A percentile compares a stretch with the other conserved stretches of the same genome.
phyloP scores from a whole-genome alignment of 352 stramenopile genomes.

The Saprolegnia diclina region DNA sequence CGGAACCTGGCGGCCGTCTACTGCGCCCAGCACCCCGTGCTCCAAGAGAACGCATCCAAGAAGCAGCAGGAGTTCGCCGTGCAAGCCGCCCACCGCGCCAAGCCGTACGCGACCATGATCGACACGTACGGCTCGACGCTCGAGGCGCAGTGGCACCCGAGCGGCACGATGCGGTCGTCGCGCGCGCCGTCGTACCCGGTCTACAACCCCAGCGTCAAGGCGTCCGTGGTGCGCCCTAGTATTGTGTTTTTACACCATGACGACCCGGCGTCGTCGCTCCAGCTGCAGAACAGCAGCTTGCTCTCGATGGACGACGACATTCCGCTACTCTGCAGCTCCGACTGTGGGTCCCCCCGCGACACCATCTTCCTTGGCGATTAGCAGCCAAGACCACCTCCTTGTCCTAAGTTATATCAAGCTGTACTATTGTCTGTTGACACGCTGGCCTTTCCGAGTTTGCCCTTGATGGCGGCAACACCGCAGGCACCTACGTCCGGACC shows the following conservation, averaged over 20 bases:
- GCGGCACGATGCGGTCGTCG: not conserved
- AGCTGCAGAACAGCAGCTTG: not conserved
- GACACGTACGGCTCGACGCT: not conserved
- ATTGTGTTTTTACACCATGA: not conserved
- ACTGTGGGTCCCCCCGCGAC: not conserved
- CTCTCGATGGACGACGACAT: not conserved
- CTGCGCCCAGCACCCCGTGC: not conserved
- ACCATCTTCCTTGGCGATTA: conserved; percentile 9
- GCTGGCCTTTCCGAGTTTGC: too few species aligned
- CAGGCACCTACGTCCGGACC: too few species aligned
- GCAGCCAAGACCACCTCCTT: too few species aligned
- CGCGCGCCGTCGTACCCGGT: conserved; percentile 2
- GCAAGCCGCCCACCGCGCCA: not conserved
- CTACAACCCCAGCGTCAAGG: not conserved
- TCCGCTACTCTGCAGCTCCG: not conserved
- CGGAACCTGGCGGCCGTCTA: not conserved
- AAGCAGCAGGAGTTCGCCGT: conserved; percentile 3
- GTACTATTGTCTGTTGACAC: too few species aligned
- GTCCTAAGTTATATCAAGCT: too few species aligned
- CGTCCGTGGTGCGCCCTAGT: not conserved
- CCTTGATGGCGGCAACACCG: too few species aligned
- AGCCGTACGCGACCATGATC: conserved; percentile 8
- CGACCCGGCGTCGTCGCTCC: not conserved
- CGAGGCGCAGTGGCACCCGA: not conserved
- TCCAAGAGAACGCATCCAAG: conserved; percentile 18